Base-by-base conservation (phyloP, 2,329 filamentous ascomycete species). In the Penicillium sp. region DNA sequence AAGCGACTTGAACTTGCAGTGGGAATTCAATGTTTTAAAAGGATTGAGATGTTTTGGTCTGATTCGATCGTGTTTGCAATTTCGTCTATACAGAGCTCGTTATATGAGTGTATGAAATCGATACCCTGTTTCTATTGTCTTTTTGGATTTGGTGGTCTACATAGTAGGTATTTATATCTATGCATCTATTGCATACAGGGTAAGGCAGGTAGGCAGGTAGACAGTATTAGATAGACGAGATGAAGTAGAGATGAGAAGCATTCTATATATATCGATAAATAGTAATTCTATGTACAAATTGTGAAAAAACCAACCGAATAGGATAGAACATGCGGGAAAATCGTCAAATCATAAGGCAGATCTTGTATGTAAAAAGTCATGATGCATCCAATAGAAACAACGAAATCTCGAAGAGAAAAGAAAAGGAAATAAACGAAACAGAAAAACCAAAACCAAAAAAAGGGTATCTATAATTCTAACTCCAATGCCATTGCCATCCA, bases 381-480 rank as follows among this genome's bases (percentile, higher is more conserved):
- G 57, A 62, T 60, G 52, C 49, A 48, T 62, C 33, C 46, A 56
- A 51, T n/a, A 50, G 40, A 33, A 51, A 55, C 62, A 65, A 40
- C 7, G 31, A 23, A 41, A 33, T 21, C 25, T 41, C 6, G 35
- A 48, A 33, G 31, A 35, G 37, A 52, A 21, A 1, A 35, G 37
- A 52, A 21, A 53, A 47, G 1, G 21, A 50, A 56, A 51, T 33
- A 54, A 54, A 62, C 19, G 42, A 55, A 56, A 29, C 17, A 38
- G n/a, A 53, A 45, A 67, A 70, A 68, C 23, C 4, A 25, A 25
- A 25, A 25, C 13, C 27, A 33, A 47, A 45, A 67, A 71, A 68
- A 67, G 72, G 72, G 72, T 75, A 75, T 75, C 70, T 56, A 69
- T 63, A 67, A 67, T 64, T 69, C 66, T 60, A 62, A 68, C 65